phyloP scores from a whole-genome alignment of 2,329 filamentous ascomycete genomes.

The Hypoxylon sp. region DNA sequence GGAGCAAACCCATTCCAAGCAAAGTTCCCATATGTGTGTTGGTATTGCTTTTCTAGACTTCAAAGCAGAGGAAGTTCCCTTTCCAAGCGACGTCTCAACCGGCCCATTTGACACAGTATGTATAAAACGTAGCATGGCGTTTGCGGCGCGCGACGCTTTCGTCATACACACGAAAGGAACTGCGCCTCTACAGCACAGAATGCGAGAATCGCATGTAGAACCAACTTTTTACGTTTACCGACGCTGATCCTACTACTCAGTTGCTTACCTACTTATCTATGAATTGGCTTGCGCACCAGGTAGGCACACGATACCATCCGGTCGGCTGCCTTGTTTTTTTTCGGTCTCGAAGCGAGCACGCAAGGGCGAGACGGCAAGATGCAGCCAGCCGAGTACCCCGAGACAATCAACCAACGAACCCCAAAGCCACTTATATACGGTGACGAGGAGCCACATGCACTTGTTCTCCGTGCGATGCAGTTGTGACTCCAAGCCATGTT shows the following conservation, averaged over 20 bases:
- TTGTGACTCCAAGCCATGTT: conserved; percentile 11
- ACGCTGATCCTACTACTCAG: conserved; percentile 4
- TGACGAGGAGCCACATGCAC: conserved; percentile 16
- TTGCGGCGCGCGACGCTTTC: not conserved
- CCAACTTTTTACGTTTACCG: conserved; percentile 7
- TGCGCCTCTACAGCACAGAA: conserved; percentile 1
- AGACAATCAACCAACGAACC: conserved; percentile 30
- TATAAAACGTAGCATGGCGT: conserved; percentile 2
- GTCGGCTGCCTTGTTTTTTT: conserved; percentile 1
- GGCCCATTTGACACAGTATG: conserved; percentile 10
- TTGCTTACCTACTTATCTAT: too few species aligned
- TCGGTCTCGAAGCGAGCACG: conserved; percentile 14
- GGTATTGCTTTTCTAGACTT: too few species aligned
- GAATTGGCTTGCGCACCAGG: too few species aligned
- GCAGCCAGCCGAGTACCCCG: conserved; percentile 30
- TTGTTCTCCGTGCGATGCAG: conserved; percentile 9
- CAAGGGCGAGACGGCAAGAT: conserved; percentile 29
- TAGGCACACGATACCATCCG: conserved; percentile 6
- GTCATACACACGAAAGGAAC: not conserved
- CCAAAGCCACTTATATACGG: conserved; percentile 15
- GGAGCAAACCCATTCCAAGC: conserved; percentile 6
- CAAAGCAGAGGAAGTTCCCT: too few species aligned
- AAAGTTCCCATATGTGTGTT: conserved; percentile 3
- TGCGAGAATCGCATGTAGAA: conserved; percentile 9
- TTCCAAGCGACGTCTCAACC: not conserved